Evolutionary conservation across 805 yeast genomes (phyloP), one percentile per base, ranked within the genome.

Genomic region (Schwanniomyces polymorphus): DNA sequence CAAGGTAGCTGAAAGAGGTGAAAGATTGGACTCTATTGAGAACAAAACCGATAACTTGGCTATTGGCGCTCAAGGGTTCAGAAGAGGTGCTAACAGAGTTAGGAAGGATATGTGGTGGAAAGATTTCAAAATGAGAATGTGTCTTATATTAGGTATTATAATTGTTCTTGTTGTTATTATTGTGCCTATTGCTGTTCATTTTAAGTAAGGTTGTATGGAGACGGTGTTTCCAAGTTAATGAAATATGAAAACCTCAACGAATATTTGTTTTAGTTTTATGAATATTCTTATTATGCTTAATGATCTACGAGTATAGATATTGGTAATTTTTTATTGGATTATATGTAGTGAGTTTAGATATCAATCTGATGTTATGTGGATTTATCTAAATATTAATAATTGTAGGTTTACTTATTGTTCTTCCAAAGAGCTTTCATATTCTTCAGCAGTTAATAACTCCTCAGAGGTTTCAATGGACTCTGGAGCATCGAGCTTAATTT

Each of bases 51-150:
- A 91, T 61, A 90, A 88, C 66, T 79, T 92, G 58, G 96, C 96
- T 38, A 89, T 85, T 41, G 82, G 89, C 41, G 98, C 99, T 8
- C 92, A 89, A 58, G 94, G 96, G 31, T 92, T 94, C 76, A 89
- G 95, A 66, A 82, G 96, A 65, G 96, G 97, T 35, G 98, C 99
- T 49, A 92, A 92, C 73, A 85, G 96, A 59, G 97, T 92, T 41
- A 88, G 99, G 72, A 92, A 91, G 70, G 96, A 91, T 64, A 92
- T 92, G 97, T 92, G 98, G 98, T 88, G 96, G 88, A 92, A 94
- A 70, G 97, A 92, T 67, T 80, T 94, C 82, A 94, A 94, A 76
- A 87, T 94, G 92, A 86, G 96, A 69, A 74, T 91, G 76, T 92
- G 98, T 70, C 72, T 88, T 48, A 85, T 91, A 49, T 82, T 86